Base-by-base conservation (phyloP, 2,329 filamentous ascomycete genomes). In the Scedosporium minutisporum region DNA sequence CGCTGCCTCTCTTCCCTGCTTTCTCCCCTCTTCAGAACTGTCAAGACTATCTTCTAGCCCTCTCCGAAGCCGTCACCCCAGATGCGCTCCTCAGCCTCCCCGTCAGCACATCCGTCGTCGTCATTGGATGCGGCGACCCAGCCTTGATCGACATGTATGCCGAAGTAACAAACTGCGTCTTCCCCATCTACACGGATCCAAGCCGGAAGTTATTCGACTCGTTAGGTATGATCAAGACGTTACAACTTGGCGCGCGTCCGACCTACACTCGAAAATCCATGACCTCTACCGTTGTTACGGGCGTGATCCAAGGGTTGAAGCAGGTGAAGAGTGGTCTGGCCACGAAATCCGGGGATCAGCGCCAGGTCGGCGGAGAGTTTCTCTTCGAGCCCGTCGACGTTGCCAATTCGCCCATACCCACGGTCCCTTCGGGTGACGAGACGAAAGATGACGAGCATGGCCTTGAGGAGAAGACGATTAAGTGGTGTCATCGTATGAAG, bases 401-500 rank as follows among this genome's bases (percentile, higher is more conserved):
- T 53, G 33, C 10, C 2, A 72, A 73, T 59, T 77, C 77, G 14
- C 80, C 79, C 0, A 57, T 55, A 23, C 63, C 38, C 55, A 60
- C 64, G 63, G 65, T 65, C 12, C 62, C 60, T 18, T 57, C 64
- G 14, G 65, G 60, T 3, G 62, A 63, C 18, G 68, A 68, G 6
- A 65, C 61, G n/a, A 70, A 67, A 7, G 72, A 69, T 25, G 70
- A 71, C 60, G 27, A 55, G 48, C 57, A 61, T 51, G 48, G 60
- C 7, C 66, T 66, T 7, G 78, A 83, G 69, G 78, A 83, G 69
- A 88, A 89, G 74, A 77, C 76, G 62, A 82, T 90, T 29, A 86
- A 84, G 1, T 96, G 91, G 90, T 92, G 88, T 68, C 89, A 93
- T 74, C 81, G 90, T 29, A 96, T 96, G 90, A 80, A 80, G 70